These are phyloP conservation scores for Hyaloperonospora arabidopsidis DNA, from an alignment of 352 stramenopile species.

Conservation along the genomic window DNA sequence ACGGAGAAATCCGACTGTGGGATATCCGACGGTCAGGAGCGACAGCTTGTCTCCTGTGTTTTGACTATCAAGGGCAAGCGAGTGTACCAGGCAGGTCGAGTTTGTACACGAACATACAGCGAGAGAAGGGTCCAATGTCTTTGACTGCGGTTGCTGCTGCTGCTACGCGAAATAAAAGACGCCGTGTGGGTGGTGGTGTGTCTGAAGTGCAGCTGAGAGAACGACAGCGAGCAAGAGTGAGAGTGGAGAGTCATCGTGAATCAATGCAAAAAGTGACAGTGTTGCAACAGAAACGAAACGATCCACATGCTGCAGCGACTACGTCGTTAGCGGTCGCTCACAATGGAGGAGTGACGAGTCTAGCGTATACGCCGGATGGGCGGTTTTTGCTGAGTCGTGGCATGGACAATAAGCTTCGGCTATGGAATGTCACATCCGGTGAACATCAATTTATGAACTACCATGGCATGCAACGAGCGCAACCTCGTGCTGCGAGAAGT, in stretches of 20 bases:
- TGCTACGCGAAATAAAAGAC: constrained; percentile 28
- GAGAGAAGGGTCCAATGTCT: constrained; percentile 24
- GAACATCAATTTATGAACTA: constrained; percentile 73
- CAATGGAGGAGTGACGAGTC: constrained; percentile 39
- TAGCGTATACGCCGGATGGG: constrained; percentile 59
- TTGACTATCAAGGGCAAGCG: constrained; percentile 63
- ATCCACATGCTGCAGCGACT: constrained; percentile 50
- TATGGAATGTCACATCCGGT: constrained; percentile 56
- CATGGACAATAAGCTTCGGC: constrained; percentile 45
- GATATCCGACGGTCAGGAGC: constrained; percentile 79
- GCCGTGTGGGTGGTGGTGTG: constrained; percentile 14
- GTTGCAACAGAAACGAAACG: constrained; percentile 26
- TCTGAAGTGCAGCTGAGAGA: constrained; percentile 22
- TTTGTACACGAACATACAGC: constrained; percentile 45
- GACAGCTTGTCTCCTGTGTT: constrained; percentile 72
- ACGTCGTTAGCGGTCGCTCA: constrained; percentile 48
- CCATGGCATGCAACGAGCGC: constrained; percentile 25
- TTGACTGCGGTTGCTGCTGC: constrained; percentile 23
- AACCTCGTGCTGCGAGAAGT: constrained; percentile 30
- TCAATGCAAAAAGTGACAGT: constrained; percentile 7
- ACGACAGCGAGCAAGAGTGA: constrained; percentile 12
- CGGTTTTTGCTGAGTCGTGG: constrained; percentile 56
- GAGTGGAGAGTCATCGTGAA: constrained; percentile 17
- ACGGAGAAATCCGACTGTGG: constrained; percentile 75
- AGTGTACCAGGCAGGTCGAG: constrained; percentile 40